phyloP scores from a whole-genome alignment of 2,329 filamentous ascomycete species.

The Cucurbitaria berberidis region DNA sequence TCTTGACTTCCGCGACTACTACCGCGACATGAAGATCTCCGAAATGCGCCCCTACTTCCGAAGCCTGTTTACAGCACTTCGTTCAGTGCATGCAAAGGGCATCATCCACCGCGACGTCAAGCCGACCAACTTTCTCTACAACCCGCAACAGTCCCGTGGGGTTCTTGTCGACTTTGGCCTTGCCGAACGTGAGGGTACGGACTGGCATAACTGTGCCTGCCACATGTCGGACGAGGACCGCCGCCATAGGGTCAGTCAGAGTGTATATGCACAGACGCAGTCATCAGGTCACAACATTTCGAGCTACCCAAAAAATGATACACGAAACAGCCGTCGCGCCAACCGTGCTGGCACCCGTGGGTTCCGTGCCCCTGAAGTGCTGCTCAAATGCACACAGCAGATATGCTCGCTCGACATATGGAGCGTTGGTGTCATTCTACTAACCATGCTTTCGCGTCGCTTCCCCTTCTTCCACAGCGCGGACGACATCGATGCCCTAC shows the following conservation, averaged over 20 bases:
- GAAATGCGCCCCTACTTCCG: slow-evolving; percentile 92
- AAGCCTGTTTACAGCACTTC: slow-evolving; percentile 83
- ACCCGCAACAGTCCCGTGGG: slow-evolving; percentile 77
- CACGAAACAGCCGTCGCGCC: slow-evolving; percentile 82
- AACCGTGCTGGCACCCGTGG: slow-evolving; percentile 95
- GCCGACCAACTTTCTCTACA: slow-evolving; percentile 96
- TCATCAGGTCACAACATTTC: slow-evolving; percentile 48
- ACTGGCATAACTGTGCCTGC: slow-evolving; percentile 83
- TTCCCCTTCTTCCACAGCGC: slow-evolving; percentile 99
- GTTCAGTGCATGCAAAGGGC: slow-evolving; percentile 78
- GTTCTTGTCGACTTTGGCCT: slow-evolving; percentile 99
- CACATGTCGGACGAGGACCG: slow-evolving; percentile 69
- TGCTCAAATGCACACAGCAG: slow-evolving; percentile 96
- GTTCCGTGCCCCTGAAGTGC: slow-evolving; percentile 93
- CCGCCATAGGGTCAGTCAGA: slow-evolving; percentile 62
- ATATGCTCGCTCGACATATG: slow-evolving; percentile 93
- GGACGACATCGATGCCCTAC: slow-evolving; percentile 97
- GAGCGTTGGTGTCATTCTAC: slow-evolving; percentile 94
- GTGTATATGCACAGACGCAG: slow-evolving; percentile 64
- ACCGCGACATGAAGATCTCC: slow-evolving; percentile 81
- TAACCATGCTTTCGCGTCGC: slow-evolving; percentile 89
- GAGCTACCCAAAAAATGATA: slow-evolving; percentile 89
- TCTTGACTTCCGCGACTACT: slow-evolving; percentile 93
- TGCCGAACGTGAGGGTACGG: slow-evolving; percentile 75
- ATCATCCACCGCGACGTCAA: slow-evolving; percentile 98